Evolutionary conservation across 805 yeast species (phyloP).

Genomic region (Clavispora vitiphila): DNA sequence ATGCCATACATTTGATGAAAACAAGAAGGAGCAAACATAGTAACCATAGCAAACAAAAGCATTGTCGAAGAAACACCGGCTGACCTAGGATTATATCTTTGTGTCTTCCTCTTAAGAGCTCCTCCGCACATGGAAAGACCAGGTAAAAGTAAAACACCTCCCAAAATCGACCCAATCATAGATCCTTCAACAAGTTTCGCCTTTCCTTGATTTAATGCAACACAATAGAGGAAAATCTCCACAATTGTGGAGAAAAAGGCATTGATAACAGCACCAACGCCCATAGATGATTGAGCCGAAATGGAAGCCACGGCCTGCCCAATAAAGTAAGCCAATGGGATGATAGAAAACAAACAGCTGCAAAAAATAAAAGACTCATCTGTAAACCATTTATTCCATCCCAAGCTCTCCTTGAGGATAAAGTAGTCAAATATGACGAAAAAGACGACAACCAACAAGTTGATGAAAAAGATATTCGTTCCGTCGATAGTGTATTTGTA

Average conservation of each 20-base stretch:
- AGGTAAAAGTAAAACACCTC: conserved; percentile 86
- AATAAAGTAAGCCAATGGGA: conserved; percentile 93
- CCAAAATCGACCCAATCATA: conserved; percentile 87
- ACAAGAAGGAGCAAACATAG: conserved; percentile 88
- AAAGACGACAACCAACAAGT: conserved; percentile 70
- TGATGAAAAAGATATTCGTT: conserved; percentile 87
- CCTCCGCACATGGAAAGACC: conserved; percentile 98
- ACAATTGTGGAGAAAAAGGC: conserved; percentile 96
- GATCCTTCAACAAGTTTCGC: conserved; percentile 93
- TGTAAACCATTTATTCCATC: conserved; percentile 43
- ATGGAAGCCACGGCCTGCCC: conserved; percentile 99
- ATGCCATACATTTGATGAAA: conserved; percentile 88
- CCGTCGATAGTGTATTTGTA: conserved; percentile 96
- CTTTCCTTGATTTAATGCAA: conserved; percentile 80
- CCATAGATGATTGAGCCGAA: conserved; percentile 98
- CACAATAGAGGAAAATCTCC: conserved; percentile 87
- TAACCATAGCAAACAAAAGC: conserved; percentile 85
- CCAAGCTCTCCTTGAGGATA: conserved; percentile 44
- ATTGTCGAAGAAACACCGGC: conserved; percentile 97
- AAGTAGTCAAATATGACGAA: conserved; percentile 80
- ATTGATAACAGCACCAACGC: conserved; percentile 95
- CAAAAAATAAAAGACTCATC: conserved; percentile 64
- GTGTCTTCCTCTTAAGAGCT: conserved; percentile 87
- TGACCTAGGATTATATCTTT: conserved; percentile 89
- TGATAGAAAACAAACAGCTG: conserved; percentile 74